Percentiles rank a stretch among this genome's conserved stretches.
phyloP scores from a whole-genome alignment of 768 basidiomycete species.

The Fomitopsis pulvina region DNA sequence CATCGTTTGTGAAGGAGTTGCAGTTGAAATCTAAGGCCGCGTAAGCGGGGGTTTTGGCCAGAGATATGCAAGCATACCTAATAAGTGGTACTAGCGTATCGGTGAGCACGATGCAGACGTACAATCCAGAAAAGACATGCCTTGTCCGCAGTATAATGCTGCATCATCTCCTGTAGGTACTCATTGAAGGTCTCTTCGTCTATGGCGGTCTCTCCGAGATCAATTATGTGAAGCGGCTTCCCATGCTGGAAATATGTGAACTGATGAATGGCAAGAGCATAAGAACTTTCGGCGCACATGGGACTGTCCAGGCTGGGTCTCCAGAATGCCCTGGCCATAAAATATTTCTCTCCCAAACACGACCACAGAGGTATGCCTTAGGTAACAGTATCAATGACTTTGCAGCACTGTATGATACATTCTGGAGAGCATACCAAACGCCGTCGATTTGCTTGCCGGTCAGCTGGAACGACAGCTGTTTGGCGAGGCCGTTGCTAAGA shows the following conservation, averaged over 20 bases:
- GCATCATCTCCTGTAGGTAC: constrained; percentile 67
- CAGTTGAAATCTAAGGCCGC: constrained; percentile 80
- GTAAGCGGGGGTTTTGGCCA: not conserved
- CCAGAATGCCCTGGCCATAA: constrained; percentile 82
- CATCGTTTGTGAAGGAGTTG: constrained; percentile 90
- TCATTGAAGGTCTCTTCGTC: constrained; percentile 85
- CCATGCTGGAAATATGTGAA: constrained; percentile 50
- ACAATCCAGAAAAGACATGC: constrained; percentile 32
- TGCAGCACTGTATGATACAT: constrained; percentile 10
- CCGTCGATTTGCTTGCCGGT: constrained; percentile 90
- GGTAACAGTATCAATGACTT: not conserved
- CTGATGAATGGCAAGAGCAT: not conserved
- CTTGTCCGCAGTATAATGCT: constrained; percentile 87
- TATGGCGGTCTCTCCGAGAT: constrained; percentile 74
- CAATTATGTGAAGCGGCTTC: constrained; percentile 56
- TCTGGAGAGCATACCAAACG: constrained; percentile 59
- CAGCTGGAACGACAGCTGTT: constrained; percentile 69
- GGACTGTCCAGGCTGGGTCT: constrained; percentile 68
- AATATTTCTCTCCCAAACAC: constrained; percentile 82
- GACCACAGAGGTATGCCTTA: constrained; percentile 90
- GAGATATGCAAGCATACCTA: constrained; percentile 40
- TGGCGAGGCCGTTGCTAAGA: constrained; percentile 81
- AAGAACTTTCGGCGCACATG: constrained; percentile 46
- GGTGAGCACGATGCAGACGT: not conserved
- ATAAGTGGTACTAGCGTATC: constrained; percentile 66